Conservation (phyloP, 129 eudicot species). For the Apium graveolens region DNA sequence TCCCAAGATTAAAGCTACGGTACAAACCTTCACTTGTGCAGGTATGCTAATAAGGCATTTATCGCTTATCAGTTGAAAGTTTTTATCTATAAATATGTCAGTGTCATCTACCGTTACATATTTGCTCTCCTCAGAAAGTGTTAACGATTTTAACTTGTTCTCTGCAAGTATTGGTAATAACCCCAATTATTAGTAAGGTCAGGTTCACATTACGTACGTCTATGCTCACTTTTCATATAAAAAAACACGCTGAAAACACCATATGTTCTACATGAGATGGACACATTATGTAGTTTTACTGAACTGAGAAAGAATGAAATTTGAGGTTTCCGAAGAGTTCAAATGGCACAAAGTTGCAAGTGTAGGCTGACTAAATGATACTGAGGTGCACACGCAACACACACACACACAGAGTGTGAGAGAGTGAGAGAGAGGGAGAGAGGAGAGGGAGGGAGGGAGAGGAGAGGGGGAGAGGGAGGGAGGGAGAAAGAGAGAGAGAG, state of each 20-base stretch:
- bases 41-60: slow-evolving; percentile 38
- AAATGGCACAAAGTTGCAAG: not conserved
- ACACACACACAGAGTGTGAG: no score
- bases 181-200: not conserved
- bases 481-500: no score
- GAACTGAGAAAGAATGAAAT: not conserved
- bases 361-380: not conserved
- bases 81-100: not conserved
- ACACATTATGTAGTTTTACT: not conserved
- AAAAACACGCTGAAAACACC: not conserved
- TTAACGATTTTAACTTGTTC: not conserved
- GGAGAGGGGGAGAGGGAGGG: no score
- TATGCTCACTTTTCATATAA: not conserved
- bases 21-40: slow-evolving; percentile 97
- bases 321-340: not conserved
- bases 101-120: not conserved
- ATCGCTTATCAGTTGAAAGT: not conserved
- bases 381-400: no score
- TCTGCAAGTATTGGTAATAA: not conserved
- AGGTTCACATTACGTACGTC: not conserved
- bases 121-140: not conserved
- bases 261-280: not conserved
- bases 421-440: no score
- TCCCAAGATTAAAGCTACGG: slow-evolving; percentile 88
- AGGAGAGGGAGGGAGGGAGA: no score